Evolutionary conservation across 192 early-diverging fungal genomes (phyloP), one percentile per base, ranked within the genome.

Genomic region (Coemansia asiatica): DNA sequence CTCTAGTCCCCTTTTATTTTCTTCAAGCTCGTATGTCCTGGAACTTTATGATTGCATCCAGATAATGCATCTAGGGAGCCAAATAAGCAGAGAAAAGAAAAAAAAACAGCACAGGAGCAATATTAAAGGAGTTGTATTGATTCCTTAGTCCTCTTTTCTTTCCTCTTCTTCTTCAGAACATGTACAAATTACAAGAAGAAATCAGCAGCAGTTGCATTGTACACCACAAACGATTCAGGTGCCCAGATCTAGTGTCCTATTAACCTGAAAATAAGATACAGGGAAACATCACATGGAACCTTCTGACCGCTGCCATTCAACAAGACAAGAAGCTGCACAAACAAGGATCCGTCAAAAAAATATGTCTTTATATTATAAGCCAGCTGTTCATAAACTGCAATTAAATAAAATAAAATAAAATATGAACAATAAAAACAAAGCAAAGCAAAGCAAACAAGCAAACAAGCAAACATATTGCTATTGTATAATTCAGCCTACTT

Each of bases 401-500:
- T n/a, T 8, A 33, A 33, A 33, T 33, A 33, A 33, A 8, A 33
- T 33, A 33, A 6, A 33, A 8, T 33, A 33, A 33, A 33, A 3
- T 6, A 53, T 4, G 23, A 21, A 9, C 22, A 53, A 53, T 53
- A 22, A 28, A 28, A 27, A 54, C 16, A 27, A 26, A 23, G 23
- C 6, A 54, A 54, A 54, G 13, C 25, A 54, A 54, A 54, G 59
- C 23, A 60, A 40, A 60, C 26, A 44, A 46, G 23, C 22, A 27
- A 29, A 56, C 1, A 56, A 27, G 10, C 6, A 44, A 44, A 23
- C 1, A 19, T 21, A 4, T 12, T 40, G 36, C 29, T 22, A 40
- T 40, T 40, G 36, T 59, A 33, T 59, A 47, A 28, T 58, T 10
- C 21, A 38, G 33, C 16, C 18, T 50, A 72, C 78, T 62, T 75